Evolutionary conservation across 805 yeast species (phyloP).

Genomic region (Nakazawaea wyomingensis): DNA sequence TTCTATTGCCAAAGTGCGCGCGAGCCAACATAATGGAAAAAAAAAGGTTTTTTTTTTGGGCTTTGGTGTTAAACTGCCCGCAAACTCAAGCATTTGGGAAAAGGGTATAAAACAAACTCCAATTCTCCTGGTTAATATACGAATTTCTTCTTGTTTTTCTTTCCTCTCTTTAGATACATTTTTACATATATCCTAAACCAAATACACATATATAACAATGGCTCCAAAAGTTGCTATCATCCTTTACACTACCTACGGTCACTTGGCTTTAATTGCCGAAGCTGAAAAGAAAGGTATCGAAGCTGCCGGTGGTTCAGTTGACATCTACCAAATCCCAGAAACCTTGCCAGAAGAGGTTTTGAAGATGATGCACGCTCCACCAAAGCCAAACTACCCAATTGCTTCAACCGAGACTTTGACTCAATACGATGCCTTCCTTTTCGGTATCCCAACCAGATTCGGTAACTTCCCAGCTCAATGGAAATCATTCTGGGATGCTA

Average conservation of each 20-base stretch:
- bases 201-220: slow-evolving; percentile 8
- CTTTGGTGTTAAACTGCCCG: no score
- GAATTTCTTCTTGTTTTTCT: background rate
- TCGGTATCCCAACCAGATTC: slow-evolving; percentile 84
- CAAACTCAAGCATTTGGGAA: no score
- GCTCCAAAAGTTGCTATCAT: slow-evolving; percentile 31
- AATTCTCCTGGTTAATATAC: no score
- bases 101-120: no score
- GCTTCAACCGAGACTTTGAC: slow-evolving; percentile 55
- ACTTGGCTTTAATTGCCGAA: slow-evolving; percentile 63
- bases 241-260: slow-evolving; percentile 76
- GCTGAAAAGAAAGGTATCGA: slow-evolving; percentile 63
- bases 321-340: slow-evolving; percentile 71
- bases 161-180: background rate
- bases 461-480: slow-evolving; percentile 80
- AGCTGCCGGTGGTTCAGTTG: slow-evolving; percentile 64
- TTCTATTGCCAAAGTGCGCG: no score
- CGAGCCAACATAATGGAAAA: no score
- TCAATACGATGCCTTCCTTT: slow-evolving; percentile 72
- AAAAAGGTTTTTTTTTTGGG: no score
- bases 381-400: slow-evolving; percentile 57
- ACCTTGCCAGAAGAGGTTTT: slow-evolving; percentile 61
- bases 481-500: slow-evolving; percentile 69
- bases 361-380: slow-evolving; percentile 54
- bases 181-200: background rate